Conservation (phyloP, 2,329 filamentous ascomycete species). For the Fusarium citri region DNA sequence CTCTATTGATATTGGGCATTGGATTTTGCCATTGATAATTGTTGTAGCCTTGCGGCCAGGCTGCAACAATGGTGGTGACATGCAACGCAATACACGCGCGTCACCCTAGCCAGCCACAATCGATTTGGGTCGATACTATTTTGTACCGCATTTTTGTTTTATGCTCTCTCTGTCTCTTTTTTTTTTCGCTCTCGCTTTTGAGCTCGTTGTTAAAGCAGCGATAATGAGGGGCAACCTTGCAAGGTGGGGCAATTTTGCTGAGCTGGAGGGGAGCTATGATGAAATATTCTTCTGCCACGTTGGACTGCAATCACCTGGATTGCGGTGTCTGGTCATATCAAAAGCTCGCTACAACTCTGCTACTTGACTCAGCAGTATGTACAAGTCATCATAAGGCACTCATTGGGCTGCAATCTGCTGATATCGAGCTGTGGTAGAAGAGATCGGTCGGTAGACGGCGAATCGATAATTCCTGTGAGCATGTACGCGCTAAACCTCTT, state of each 20-base stretch:
- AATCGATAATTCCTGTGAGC: slow-evolving; percentile 29
- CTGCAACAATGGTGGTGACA: slow-evolving; percentile 35
- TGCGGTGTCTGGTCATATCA: slow-evolving; percentile 2
- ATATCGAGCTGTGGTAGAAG: slow-evolving; percentile 8
- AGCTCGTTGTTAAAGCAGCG: slow-evolving; percentile 63
- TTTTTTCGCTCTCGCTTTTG: slow-evolving; percentile 30
- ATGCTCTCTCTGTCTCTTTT: neutral
- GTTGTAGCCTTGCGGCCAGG: slow-evolving; percentile 37
- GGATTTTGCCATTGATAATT: slow-evolving; percentile 12
- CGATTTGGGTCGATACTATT: neutral
- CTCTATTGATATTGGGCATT: slow-evolving; percentile 28
- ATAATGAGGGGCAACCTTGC: slow-evolving; percentile 68
- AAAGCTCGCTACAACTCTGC: neutral
- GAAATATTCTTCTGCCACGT: slow-evolving; percentile 45
- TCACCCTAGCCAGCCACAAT: slow-evolving; percentile 27
- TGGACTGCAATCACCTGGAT: slow-evolving; percentile 22
- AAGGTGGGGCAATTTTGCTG: slow-evolving; percentile 62
- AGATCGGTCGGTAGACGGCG: slow-evolving; percentile 23
- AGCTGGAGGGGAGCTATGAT: slow-evolving; percentile 46
- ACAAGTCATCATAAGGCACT: slow-evolving; percentile 9
- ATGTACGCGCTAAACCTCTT: slow-evolving; percentile 44
- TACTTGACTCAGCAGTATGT: neutral
- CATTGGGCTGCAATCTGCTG: slow-evolving; percentile 6
- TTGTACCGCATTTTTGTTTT: slow-evolving; percentile 5
- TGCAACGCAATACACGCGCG: slow-evolving; percentile 32